Base-by-base conservation (phyloP, 768 basidiomycete genomes). In the Russula ochroleuca region DNA sequence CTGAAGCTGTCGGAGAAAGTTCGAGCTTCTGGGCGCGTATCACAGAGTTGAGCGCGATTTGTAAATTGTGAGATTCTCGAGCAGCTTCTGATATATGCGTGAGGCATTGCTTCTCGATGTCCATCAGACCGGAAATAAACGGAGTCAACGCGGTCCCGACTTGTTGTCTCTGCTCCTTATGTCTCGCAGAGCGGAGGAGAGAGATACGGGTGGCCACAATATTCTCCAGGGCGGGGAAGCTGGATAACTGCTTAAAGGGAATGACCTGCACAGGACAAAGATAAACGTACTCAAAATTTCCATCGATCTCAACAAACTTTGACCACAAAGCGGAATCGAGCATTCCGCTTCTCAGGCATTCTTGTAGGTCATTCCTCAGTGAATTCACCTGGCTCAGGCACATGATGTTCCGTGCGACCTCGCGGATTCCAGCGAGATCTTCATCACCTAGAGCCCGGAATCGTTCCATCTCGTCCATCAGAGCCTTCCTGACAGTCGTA, bases 1-100 rank as follows among this genome's bases (percentile, higher is more conserved):
- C 83, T 33, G 81, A 78, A n/a, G 77, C 76, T 4, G 83, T 78
- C 0, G 80, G 71, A 1, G 60, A 67, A 1, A 65, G 70, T 63
- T 84, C 84, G 5, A 94, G 74, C 41, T 76, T 78, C 70, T 90
- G 88, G 0, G 93, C 92, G 31, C 84, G 82, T 35, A 91, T 79
- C 41, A 95, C 79, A 5, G 94, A 86, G 70, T 96, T 98, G 31
- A 97, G 75, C 0, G 96, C 92, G 40, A 94, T 82, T 70, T 97
- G 94, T 17, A 83, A 73, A 54, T 91, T 83, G 57, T 83, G 79
- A 0, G 84, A 81, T 41, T 78, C 72, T 21, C 94, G 80, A 15
- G 96, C 94, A 31, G 84, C 85, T 69, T 79, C 75, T 15, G 85
- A 93, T 61, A 97, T 77, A 19, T 78, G 78, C 35, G 94, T 73